Evolutionary conservation across 352 stramenopile species (phyloP).

Genomic region (Peronospora farinosa): DNA sequence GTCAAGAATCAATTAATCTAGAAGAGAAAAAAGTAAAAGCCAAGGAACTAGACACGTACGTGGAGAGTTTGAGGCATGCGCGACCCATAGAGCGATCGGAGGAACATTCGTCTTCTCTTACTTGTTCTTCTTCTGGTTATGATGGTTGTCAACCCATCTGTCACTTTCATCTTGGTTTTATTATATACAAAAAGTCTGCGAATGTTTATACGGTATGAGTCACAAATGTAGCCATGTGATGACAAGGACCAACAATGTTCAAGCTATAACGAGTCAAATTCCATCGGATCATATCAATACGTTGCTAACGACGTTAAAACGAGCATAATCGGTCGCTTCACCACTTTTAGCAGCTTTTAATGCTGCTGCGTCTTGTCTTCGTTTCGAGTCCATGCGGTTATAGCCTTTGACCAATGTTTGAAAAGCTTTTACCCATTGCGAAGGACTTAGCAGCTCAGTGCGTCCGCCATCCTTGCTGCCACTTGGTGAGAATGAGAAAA

Average conservation of each 20-base stretch:
- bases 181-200: background rate
- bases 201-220: background rate
- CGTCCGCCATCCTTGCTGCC: constrained; percentile 35
- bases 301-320: constrained; percentile 9
- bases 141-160: constrained; percentile 1
- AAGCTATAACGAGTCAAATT: constrained; percentile 12
- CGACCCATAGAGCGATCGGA: constrained; percentile 69
- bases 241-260: background rate
- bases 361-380: constrained; percentile 29
- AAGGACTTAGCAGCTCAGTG: constrained; percentile 46
- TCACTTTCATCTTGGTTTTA: background rate
- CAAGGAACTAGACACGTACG: constrained; percentile 25
- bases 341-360: constrained; percentile 8
- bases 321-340: constrained; percentile 5
- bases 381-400: constrained; percentile 47
- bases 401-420: constrained; percentile 51
- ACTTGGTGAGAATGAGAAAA: constrained; percentile 32
- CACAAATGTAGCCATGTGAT: constrained; percentile 12
- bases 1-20: constrained; percentile 5
- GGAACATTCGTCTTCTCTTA: constrained; percentile 43
- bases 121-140: constrained; percentile 13
- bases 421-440: constrained; percentile 64
- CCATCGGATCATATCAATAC: constrained; percentile 18
- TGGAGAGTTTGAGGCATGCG: constrained; percentile 73
- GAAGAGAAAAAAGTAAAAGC: background rate